Evolutionary conservation across 2,329 filamentous ascomycete species (phyloP).

Genomic region (Pestalotiopsis sp.): DNA sequence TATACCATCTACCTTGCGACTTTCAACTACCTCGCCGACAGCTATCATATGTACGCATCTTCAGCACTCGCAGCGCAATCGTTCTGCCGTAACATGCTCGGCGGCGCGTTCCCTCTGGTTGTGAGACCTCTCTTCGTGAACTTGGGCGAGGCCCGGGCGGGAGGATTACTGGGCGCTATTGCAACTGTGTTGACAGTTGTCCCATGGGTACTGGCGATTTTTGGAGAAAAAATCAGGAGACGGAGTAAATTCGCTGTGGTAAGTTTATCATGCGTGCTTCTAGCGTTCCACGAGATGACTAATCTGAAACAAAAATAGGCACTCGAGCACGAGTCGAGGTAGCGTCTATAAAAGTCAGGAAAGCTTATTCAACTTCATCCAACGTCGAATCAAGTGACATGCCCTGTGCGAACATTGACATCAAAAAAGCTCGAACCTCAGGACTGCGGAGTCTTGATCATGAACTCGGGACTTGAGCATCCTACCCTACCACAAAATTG

Average conservation of each 20-base stretch:
- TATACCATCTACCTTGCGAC: conserved; percentile 85
- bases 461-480: too few relatives aligned
- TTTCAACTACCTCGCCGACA: conserved; percentile 92
- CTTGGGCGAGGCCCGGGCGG: conserved; percentile 71
- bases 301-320: not conserved
- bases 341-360: not conserved
- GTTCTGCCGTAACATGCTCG: conserved; percentile 83
- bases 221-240: conserved; percentile 73
- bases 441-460: too few relatives aligned
- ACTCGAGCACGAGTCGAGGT: not conserved
- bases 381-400: not conserved
- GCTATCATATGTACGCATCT: conserved; percentile 82
- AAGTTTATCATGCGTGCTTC: conserved; percentile 26
- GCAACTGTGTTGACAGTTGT: conserved; percentile 71
- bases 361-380: not conserved
- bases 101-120: conserved; percentile 79
- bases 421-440: not conserved
- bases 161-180: conserved; percentile 76
- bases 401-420: not conserved
- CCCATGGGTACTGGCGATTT: conserved; percentile 85
- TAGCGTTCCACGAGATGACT: not conserved
- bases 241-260: conserved; percentile 76
- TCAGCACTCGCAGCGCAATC: conserved; percentile 86
- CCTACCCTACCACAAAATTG: too few relatives aligned
- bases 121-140: conserved; percentile 73